These are phyloP conservation scores for Aspergillus wentii DNA, from an alignment of 495 filamentous ascomycete genomes.

Conservation along the genomic window DNA sequence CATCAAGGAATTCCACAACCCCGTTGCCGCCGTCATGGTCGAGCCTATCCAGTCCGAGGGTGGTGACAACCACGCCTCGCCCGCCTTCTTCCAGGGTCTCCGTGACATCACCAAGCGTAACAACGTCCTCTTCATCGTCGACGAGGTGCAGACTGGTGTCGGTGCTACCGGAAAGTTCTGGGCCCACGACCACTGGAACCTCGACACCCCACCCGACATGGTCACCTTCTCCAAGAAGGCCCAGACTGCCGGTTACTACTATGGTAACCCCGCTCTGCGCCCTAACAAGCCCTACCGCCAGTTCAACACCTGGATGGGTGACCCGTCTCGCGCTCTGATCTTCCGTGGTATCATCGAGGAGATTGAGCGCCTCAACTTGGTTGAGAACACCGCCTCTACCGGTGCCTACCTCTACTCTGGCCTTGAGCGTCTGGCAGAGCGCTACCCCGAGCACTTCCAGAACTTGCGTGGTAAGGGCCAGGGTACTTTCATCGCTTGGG, in stretches of 20 bases:
- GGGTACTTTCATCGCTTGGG: constrained; percentile 97
- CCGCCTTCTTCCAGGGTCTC: constrained; percentile 85
- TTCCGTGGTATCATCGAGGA: constrained; percentile 91
- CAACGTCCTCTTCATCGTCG: constrained; percentile 88
- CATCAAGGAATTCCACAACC: constrained; percentile 76
- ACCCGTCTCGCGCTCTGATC: constrained; percentile 82
- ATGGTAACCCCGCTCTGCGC: constrained; percentile 76
- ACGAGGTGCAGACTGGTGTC: constrained; percentile 97
- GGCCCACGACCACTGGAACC: constrained; percentile 97
- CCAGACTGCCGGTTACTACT: constrained; percentile 97
- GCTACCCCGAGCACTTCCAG: constrained; percentile 77
- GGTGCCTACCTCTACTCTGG: constrained; percentile 79
- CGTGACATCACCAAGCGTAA: constrained; percentile 82
- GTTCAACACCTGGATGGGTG: constrained; percentile 99
- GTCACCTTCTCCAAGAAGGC: constrained; percentile 99
- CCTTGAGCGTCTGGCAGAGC: constrained; percentile 62
- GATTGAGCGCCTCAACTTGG: constrained; percentile 75
- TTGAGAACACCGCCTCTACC: constrained; percentile 72
- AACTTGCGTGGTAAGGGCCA: constrained; percentile 92
- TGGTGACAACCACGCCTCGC: constrained; percentile 96
- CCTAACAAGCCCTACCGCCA: constrained; percentile 99
- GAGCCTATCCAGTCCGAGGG: constrained; percentile 98
- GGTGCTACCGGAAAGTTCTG: constrained; percentile 94
- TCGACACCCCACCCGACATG: constrained; percentile 86
- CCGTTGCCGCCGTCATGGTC: constrained; percentile 84